A percentile compares a stretch with the other conserved stretches of the same genome.
Conservation (phyloP, 2,329 filamentous ascomycete species). For the Aureobasidium sp. region DNA sequence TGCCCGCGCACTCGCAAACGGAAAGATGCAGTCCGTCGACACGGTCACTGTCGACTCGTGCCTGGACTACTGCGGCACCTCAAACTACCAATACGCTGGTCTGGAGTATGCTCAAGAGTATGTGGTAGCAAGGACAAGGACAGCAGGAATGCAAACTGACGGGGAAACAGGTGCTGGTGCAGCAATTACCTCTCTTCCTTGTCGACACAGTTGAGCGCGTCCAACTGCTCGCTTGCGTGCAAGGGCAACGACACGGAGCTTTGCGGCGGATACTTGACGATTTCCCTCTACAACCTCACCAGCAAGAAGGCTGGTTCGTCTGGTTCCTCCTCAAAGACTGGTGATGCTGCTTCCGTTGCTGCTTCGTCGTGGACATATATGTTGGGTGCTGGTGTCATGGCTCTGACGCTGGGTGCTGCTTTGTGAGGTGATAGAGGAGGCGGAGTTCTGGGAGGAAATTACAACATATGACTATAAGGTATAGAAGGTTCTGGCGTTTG, state of each 20-base stretch:
- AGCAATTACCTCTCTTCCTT: slow-evolving; percentile 44
- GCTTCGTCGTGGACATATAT: background rate
- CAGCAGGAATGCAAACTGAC: background rate
- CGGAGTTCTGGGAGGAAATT: background rate
- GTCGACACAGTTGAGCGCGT: slow-evolving; percentile 41
- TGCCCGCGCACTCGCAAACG: slow-evolving; percentile 41
- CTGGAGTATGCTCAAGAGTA: slow-evolving; percentile 50
- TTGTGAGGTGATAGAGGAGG: background rate
- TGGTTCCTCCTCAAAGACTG: background rate
- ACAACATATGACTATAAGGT: background rate
- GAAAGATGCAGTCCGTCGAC: slow-evolving; percentile 34
- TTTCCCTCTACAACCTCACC: slow-evolving; percentile 28
- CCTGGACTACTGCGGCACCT: slow-evolving; percentile 44
- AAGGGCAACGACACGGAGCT: slow-evolving; percentile 46
- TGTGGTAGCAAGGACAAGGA: background rate
- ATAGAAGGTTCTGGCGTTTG: background rate
- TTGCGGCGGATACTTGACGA: slow-evolving; percentile 47
- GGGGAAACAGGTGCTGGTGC: slow-evolving; percentile 46
- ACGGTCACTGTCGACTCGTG: slow-evolving; percentile 48
- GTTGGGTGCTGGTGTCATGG: slow-evolving; percentile 3
- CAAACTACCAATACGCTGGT: slow-evolving; percentile 43
- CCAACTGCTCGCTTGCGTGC: slow-evolving; percentile 47
- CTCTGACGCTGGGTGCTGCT: background rate
- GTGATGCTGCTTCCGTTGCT: background rate
- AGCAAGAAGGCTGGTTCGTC: slow-evolving; percentile 1